Percentiles rank a stretch among this genome's conserved stretches.
phyloP scores from a whole-genome alignment of 2,329 filamentous ascomycete species.

The Xylariaceae sp. region DNA sequence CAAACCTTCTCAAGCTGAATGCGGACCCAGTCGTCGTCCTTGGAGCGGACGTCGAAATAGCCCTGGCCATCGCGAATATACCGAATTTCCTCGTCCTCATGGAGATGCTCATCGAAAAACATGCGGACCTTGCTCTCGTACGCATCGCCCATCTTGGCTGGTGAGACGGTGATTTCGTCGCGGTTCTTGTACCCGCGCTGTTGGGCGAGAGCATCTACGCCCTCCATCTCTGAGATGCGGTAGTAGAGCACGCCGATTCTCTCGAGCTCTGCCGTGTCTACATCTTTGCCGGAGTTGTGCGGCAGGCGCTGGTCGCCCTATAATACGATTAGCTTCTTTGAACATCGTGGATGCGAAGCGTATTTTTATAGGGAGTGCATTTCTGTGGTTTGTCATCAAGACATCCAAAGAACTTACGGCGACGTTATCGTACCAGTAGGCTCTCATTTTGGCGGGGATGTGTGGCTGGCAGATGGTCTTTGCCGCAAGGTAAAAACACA shows the following conservation, averaged over 20 bases:
- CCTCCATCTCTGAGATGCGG: slow-evolving; percentile 57
- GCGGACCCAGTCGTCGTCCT: slow-evolving; percentile 83
- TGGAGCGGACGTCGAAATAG: slow-evolving; percentile 86
- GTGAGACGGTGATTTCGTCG: slow-evolving; percentile 87
- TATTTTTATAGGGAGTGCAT: no score
- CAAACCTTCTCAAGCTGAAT: slow-evolving; percentile 73
- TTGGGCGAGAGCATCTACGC: slow-evolving; percentile 69
- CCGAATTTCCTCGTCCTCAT: slow-evolving; percentile 97
- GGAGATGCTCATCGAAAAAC: slow-evolving; percentile 94
- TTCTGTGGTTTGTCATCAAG: not conserved
- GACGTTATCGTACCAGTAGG: slow-evolving; percentile 54
- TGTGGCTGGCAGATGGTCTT: not conserved
- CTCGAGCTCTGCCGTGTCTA: slow-evolving; percentile 62
- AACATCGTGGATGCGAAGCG: slow-evolving; percentile 1
- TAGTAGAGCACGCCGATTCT: slow-evolving; percentile 79
- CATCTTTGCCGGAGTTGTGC: slow-evolving; percentile 76
- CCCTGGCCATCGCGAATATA: slow-evolving; percentile 87
- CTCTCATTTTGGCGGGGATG: slow-evolving; percentile 43
- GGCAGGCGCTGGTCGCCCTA: slow-evolving; percentile 90
- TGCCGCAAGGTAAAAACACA: not conserved
- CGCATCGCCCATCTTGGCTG: slow-evolving; percentile 73
- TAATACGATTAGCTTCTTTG: slow-evolving; percentile 5
- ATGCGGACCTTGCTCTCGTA: slow-evolving; percentile 93
- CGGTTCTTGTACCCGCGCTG: slow-evolving; percentile 88
- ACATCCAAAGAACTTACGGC: slow-evolving; percentile 7